phyloP scores from a whole-genome alignment of 306 rosid genomes.

The Quercus parvula region DNA sequence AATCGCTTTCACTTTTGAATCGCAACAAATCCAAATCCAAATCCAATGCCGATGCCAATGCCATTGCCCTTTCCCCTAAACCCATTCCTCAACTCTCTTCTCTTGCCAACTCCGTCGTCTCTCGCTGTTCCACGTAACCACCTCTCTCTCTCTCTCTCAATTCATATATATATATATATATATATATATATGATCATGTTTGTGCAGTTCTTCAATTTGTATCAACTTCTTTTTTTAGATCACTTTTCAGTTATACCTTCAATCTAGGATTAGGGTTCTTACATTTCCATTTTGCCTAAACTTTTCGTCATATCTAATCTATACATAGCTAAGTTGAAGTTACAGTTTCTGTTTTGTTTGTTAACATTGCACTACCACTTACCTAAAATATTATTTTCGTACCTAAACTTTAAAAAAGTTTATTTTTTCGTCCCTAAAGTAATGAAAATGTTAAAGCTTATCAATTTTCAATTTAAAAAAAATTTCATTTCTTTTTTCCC shows the following conservation, averaged over 20 bases:
- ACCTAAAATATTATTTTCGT: too few species aligned
- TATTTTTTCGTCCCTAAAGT: too few species aligned
- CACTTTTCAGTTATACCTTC: neutral
- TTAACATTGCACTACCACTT: too few species aligned
- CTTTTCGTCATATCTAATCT: too few species aligned
- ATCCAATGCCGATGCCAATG: slow-evolving; percentile 4
- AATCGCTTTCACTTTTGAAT: slow-evolving; percentile 37
- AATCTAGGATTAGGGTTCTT: neutral
- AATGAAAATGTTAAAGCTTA: too few species aligned
- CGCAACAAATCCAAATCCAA: slow-evolving; percentile 27
- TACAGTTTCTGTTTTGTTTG: too few species aligned
- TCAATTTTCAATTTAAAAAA: too few species aligned
- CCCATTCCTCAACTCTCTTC: slow-evolving; percentile 77
- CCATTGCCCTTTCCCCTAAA: slow-evolving; percentile 37
- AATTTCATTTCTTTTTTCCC: too few species aligned
- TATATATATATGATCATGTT: too few species aligned
- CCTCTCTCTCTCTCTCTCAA: neutral
- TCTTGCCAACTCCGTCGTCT: slow-evolving; percentile 75
- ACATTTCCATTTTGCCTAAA: neutral
- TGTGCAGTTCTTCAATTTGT: neutral
- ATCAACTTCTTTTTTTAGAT: neutral
- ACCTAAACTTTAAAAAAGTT: too few species aligned
- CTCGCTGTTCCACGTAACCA: slow-evolving; percentile 68
- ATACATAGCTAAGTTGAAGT: too few species aligned
- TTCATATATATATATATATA: neutral